A percentile compares a stretch with the other conserved stretches of the same genome.
phyloP scores from a whole-genome alignment of 129 eudicot genomes.

The Chrysanthemum lavandulifolium region DNA sequence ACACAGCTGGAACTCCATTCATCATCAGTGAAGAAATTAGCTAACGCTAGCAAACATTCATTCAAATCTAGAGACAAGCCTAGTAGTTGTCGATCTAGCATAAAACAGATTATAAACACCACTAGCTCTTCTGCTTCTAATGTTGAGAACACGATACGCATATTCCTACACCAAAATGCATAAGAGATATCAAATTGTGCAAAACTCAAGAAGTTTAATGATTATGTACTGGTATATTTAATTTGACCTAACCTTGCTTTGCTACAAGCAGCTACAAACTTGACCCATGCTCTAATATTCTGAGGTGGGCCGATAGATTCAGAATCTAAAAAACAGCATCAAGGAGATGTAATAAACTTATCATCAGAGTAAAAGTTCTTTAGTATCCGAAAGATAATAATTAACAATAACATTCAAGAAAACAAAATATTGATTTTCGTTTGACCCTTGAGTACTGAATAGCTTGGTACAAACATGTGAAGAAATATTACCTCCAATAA shows the following conservation, averaged over 20 bases:
- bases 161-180: constrained; percentile 45
- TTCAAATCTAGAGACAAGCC: constrained; percentile 55
- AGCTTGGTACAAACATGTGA: no score
- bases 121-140: constrained; percentile 74
- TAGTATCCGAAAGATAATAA: neutral
- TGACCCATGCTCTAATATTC: constrained; percentile 82
- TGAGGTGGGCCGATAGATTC: constrained; percentile 52
- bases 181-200: neutral
- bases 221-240: neutral
- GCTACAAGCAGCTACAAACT: constrained; percentile 52
- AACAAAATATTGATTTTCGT: neutral
- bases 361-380: neutral
- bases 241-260: constrained; percentile 57
- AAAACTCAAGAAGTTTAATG: neutral
- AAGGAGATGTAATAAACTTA: neutral
- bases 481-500: constrained; percentile 42
- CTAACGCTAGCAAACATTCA: constrained; percentile 51
- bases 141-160: constrained; percentile 40
- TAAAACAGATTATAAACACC: constrained; percentile 41
- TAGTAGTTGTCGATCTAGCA: constrained; percentile 61
- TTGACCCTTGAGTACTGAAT: no score
- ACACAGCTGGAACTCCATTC: constrained; percentile 70
- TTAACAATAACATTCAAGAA: neutral
- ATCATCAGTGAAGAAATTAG: constrained; percentile 54
- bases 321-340: constrained; percentile 41